Base-by-base conservation (phyloP, 148 eudicot species). In the Cornus controversa region DNA sequence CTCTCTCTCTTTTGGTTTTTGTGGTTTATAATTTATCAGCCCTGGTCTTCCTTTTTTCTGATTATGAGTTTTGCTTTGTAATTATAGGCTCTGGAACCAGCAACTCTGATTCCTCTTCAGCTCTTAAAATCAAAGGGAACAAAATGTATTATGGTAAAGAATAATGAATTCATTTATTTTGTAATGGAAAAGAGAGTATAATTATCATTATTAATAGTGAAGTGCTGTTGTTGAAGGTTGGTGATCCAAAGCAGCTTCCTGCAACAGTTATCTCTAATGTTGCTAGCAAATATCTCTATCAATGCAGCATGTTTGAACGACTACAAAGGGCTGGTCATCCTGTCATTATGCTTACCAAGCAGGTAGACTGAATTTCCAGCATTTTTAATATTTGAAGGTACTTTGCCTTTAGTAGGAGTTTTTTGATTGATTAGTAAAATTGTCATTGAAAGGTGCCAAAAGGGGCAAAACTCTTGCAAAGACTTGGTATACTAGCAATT, bases 221-320 rank as follows among this genome's bases (percentile, higher is more conserved):
- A 47, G 29, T 11, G 63, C 45, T 72, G 10, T 77, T 78, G 24
- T 75, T 89, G 85, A 75, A 96, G 99, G 99, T 96, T 83, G 98
- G 99, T 71, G 99, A 96, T 77, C 99, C 99, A 58, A 96, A 96
- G 86, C 99, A 96, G 92, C 99, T 96, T 87, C 98, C 99, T 62
- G 99, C 99, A 36, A 96, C 98, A 66, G 99, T 96, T 77, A 91
- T 96, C 70, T 96, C 99, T 71, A 94, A 88, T 87, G 88, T 93
- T 80, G 99, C 99, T 75, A 89, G 95, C 87, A 93, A 89, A 81
- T 96, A 90, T 80, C 53, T 84, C 71, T 96, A 89, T 50, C 91
- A 96, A 80, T 96, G 99, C 88, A 96, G 99, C 93, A 96, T 96
- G 99, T 96, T 96, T 87, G 98, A 96, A 83, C 96, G 99, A 73